A percentile compares a stretch with the other conserved stretches of the same genome.
phyloP scores from a whole-genome alignment of 345 rosid genomes.

The Fremontodendron californicum region DNA sequence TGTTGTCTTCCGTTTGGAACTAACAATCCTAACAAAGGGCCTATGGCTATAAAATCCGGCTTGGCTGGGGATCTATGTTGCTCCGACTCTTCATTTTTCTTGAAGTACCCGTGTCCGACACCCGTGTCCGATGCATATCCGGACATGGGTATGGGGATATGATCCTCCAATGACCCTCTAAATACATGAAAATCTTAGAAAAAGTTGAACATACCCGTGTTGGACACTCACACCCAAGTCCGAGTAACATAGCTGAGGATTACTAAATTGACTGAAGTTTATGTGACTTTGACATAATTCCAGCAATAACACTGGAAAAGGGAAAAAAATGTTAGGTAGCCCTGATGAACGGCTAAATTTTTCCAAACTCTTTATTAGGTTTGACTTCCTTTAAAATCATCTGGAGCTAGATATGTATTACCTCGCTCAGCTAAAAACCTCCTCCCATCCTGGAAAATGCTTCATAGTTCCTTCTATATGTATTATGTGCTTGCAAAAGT shows the following conservation, averaged over 20 bases:
- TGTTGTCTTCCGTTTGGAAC: not conserved
- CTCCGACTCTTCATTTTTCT: too few species aligned
- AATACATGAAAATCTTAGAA: too few species aligned
- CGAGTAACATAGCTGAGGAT: too few species aligned
- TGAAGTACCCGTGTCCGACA: too few species aligned
- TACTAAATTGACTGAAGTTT: not conserved
- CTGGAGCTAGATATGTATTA: not conserved
- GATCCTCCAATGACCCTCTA: too few species aligned
- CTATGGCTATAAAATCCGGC: not conserved
- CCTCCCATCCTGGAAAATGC: not conserved
- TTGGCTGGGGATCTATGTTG: too few species aligned
- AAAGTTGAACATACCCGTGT: too few species aligned
- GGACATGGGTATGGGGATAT: too few species aligned
- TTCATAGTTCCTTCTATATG: not conserved
- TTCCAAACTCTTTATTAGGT: not conserved
- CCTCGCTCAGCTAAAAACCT: not conserved
- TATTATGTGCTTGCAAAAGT: not conserved
- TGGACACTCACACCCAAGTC: too few species aligned
- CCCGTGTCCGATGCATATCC: too few species aligned
- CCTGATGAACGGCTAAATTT: not conserved
- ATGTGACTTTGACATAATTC: not conserved
- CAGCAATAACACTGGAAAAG: not conserved
- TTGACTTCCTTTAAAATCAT: not conserved
- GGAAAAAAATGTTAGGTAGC: not conserved
- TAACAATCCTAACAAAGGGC: not conserved